Evolutionary conservation across 192 early-diverging fungal genomes (phyloP), one percentile per base, ranked within the genome.

Genomic region (Gonapodya sp.): DNA sequence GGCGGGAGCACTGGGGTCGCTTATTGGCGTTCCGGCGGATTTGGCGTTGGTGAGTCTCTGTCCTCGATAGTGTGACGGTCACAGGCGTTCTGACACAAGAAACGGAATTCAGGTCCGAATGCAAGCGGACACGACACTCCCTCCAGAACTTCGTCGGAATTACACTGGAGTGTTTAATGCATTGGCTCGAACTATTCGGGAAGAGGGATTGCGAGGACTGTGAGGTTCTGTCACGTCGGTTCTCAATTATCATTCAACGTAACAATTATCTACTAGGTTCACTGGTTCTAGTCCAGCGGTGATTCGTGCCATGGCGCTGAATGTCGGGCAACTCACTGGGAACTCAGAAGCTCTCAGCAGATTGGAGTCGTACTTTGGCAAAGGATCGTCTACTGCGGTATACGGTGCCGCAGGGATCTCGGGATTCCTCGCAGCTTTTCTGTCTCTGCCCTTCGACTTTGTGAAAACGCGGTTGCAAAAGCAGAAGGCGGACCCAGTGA

Each of bases 401-500:
- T 87, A 89, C 31, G 86, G 84, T 73, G 75, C 88, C 64, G 83
- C 83, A n/a, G 88, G 86, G 18, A 78, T 89, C 78, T 88, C 89
- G n/a, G 89, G 89, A 2, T 89, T 89, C 86, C 87, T 89, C 81
- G 89, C 89, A 8, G 87, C 87, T 37, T 80, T 85, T 73, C 80
- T 89, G 32, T 86, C 85, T 18, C 84, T 89, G 18, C 89, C 89
- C 32, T 89, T 89, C 74, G 89, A 89, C 80, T 89, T 89, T 79
- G 79, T 89, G 84, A 89, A 89, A 81, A 89, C 89, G 0, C 82
- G 88, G 0, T 36, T 89, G 79, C 89, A 89, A 78, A 89, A 89
- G 83, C 87, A 88, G 83, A 80, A 80, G 72, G 85, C 87, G 2
- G 88, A 86, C 74, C 36, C 81, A 0, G 82, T 46, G 14, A 79